These are phyloP conservation scores for Eucalyptus erythrocorys DNA, from an alignment of 345 rosid genomes.

Conservation along the genomic window DNA sequence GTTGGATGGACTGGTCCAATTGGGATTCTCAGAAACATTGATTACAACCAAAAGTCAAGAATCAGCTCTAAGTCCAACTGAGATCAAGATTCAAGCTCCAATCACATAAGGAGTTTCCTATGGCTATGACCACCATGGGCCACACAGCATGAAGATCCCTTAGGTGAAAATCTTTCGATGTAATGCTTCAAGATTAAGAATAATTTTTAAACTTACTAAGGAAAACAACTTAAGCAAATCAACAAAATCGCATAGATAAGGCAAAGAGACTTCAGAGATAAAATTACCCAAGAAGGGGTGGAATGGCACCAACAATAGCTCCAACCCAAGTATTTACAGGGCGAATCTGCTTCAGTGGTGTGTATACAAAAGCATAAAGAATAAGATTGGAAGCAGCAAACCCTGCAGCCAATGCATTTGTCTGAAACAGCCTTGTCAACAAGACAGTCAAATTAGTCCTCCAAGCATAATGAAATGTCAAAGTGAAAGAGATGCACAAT, in stretches of 20 bases:
- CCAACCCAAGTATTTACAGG: too few species aligned
- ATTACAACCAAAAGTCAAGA: not conserved
- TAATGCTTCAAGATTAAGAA: not conserved
- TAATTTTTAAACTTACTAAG: not conserved
- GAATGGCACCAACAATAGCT: too few species aligned
- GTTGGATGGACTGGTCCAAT: not conserved
- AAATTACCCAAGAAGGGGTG: too few species aligned
- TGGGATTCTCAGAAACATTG: not conserved
- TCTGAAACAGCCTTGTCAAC: too few species aligned
- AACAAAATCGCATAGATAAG: not conserved
- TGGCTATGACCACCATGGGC: not conserved
- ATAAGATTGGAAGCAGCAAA: too few species aligned
- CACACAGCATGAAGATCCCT: not conserved
- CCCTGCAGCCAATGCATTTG: too few species aligned
- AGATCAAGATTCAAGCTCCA: not conserved
- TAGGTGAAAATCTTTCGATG: not conserved
- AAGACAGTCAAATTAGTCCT: too few species aligned
- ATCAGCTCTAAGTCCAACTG: not conserved
- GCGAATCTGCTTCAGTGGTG: too few species aligned
- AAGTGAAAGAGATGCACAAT: too few species aligned
- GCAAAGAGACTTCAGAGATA: not conserved
- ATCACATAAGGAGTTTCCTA: not conserved
- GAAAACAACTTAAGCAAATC: not conserved
- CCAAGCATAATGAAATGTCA: too few species aligned
- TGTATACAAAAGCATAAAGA: too few species aligned